Conservation (phyloP, 2,329 filamentous ascomycete genomes). For the Neonectria faginata region DNA sequence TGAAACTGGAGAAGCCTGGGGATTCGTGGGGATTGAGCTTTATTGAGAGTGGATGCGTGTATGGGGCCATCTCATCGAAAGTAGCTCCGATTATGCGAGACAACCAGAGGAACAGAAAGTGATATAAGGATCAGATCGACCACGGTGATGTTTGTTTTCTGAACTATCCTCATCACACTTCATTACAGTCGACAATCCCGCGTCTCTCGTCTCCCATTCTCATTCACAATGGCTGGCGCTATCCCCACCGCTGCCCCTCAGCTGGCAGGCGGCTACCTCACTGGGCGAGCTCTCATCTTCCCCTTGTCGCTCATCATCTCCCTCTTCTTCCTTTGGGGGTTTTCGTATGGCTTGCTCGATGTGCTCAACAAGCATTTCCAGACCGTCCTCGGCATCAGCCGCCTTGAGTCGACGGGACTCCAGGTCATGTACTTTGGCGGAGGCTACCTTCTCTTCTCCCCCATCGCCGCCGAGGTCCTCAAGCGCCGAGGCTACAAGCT, state of each 20-base stretch:
- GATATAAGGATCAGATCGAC: slow-evolving; percentile 18
- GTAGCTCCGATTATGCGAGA: background rate
- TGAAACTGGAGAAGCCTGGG: slow-evolving; percentile 14
- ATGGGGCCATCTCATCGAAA: background rate
- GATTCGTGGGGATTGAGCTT: slow-evolving; percentile 6
- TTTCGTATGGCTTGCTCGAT: slow-evolving; percentile 59
- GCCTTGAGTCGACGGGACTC: slow-evolving; percentile 59
- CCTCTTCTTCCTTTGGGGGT: slow-evolving; percentile 61
- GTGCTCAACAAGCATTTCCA: slow-evolving; percentile 65
- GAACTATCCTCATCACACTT: background rate
- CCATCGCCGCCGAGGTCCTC: slow-evolving; percentile 69
- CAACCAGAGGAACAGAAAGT: background rate
- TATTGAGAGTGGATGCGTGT: background rate
- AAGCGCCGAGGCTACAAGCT: slow-evolving; percentile 73
- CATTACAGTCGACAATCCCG: slow-evolving; percentile 4
- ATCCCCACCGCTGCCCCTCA: slow-evolving; percentile 40
- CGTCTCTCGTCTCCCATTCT: slow-evolving; percentile 4
- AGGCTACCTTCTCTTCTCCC: slow-evolving; percentile 54
- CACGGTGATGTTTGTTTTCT: background rate
- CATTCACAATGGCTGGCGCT: slow-evolving; percentile 39
- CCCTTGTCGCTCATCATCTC: slow-evolving; percentile 70
- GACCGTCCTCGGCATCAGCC: slow-evolving; percentile 56
- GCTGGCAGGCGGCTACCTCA: slow-evolving; percentile 42
- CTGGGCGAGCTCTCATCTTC: slow-evolving; percentile 56
- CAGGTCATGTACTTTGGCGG: slow-evolving; percentile 69